phyloP scores from a whole-genome alignment of 495 filamentous ascomycete genomes.

The Immersiella caudata region DNA sequence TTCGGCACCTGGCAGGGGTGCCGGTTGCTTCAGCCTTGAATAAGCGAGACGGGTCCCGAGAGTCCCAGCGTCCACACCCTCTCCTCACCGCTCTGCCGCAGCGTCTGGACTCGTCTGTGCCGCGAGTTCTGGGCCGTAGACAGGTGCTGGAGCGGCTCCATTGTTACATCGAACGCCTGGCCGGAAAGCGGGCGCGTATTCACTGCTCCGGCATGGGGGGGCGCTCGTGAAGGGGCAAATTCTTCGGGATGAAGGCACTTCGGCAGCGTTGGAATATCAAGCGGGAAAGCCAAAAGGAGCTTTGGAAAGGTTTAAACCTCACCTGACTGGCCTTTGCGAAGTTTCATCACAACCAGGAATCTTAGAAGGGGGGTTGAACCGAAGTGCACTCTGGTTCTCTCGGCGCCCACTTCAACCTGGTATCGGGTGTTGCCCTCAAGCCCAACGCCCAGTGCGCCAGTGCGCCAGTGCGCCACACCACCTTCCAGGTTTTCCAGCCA shows the following conservation, averaged over 20 bases:
- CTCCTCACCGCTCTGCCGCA: conserved; percentile 13
- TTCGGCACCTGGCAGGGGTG: neutral
- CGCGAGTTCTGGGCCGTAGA: neutral
- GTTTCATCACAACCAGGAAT: neutral
- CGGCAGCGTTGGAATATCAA: neutral
- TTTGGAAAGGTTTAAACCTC: neutral
- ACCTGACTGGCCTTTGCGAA: neutral
- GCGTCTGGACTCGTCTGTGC: neutral
- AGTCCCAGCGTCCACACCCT: conserved; percentile 9
- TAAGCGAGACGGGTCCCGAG: conserved; percentile 10
- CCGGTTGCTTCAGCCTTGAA: conserved; percentile 7
- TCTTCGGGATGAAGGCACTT: neutral
- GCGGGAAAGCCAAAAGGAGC: neutral
- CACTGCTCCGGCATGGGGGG: neutral
- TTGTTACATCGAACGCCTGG: neutral
- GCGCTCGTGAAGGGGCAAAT: neutral
- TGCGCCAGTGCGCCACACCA: neutral
- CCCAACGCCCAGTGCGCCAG: neutral
- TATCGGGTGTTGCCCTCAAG: neutral
- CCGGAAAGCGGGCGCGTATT: neutral
- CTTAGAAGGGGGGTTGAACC: neutral
- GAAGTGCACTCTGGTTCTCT: neutral
- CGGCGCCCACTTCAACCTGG: neutral
- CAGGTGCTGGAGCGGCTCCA: neutral
- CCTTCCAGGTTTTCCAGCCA: neutral